phyloP scores from a whole-genome alignment of 768 basidiomycete species.

The Mycena floridula region DNA sequence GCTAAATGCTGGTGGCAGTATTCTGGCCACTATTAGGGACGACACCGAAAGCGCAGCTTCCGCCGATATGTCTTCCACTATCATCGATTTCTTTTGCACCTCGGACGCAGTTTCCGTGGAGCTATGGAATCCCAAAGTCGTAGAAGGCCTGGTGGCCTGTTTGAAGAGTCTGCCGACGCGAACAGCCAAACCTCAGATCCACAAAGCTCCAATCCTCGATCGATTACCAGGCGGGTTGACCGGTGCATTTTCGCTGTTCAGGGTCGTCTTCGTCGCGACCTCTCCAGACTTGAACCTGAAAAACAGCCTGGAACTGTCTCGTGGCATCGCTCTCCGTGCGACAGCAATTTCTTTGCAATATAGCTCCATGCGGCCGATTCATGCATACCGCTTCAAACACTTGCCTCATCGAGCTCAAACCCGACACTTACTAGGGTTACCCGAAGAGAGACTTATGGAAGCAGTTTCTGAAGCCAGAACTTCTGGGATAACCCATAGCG shows the following conservation, averaged over 20 bases:
- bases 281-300: conserved; percentile 77
- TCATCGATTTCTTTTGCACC: conserved; percentile 40
- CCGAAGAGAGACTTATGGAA: conserved; percentile 43
- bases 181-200: conserved; percentile 5
- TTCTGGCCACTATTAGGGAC: conserved; percentile 45
- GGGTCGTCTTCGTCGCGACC: conserved; percentile 63
- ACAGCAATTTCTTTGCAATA: conserved; percentile 51
- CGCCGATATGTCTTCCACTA: conserved; percentile 35
- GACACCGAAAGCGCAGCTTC: conserved; percentile 32
- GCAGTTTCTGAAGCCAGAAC: conserved; percentile 35
- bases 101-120: conserved; percentile 59
- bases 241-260: conserved; percentile 50
- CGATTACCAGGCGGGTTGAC: conserved; percentile 50
- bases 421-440: conserved; percentile 50
- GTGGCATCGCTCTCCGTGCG: conserved; percentile 56
- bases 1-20: conserved; percentile 34
- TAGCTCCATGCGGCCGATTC: conserved; percentile 39
- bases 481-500: conserved; percentile 24
- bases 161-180: too few species aligned
- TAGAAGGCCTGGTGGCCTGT: conserved; percentile 51
- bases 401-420: conserved; percentile 31
- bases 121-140: conserved; percentile 58
- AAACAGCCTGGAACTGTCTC: conserved; percentile 56
- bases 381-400: conserved; percentile 29
- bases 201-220: conserved; percentile 23